phyloP scores from a whole-genome alignment of 306 rosid genomes.

The Glycine tomentella region DNA sequence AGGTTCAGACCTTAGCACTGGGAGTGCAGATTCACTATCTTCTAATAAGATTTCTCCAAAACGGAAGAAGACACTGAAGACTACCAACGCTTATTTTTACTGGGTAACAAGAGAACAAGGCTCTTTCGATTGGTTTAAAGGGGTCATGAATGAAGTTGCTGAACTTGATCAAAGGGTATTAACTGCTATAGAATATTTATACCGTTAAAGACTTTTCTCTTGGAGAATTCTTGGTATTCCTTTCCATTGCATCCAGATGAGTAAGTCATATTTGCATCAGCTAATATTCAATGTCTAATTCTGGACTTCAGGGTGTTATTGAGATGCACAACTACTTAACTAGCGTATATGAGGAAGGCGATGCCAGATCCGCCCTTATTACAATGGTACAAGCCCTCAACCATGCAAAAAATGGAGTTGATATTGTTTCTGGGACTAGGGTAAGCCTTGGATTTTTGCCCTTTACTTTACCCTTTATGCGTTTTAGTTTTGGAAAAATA shows the following conservation, averaged over 20 bases:
- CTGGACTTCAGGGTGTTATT: conserved; percentile 78
- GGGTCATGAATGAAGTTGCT: conserved; percentile 95
- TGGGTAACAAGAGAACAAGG: conserved; percentile 97
- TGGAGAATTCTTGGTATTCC: conserved; percentile 5
- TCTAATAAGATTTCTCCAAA: conserved; percentile 63
- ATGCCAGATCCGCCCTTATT: conserved; percentile 95
- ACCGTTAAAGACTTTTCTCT: conserved; percentile 18
- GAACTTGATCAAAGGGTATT: conserved; percentile 85
- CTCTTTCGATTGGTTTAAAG: conserved; percentile 97
- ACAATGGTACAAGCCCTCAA: conserved; percentile 98
- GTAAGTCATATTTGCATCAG: conserved; percentile 30
- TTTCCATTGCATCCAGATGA: conserved; percentile 29
- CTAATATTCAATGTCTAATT: conserved; percentile 38
- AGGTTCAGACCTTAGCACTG: conserved; percentile 61
- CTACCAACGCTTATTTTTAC: conserved; percentile 90
- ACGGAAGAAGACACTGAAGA: conserved; percentile 70
- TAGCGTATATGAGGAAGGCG: conserved; percentile 95
- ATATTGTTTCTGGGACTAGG: conserved; percentile 93
- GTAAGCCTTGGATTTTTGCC: conserved; percentile 51
- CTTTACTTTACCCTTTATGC: conserved; percentile 11
- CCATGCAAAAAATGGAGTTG: conserved; percentile 95
- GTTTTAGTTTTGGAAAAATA: background rate
- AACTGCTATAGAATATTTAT: conserved; percentile 15
- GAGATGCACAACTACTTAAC: conserved; percentile 99
- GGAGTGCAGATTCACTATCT: conserved; percentile 56